Evolutionary conservation across 768 basidiomycete genomes (phyloP), one percentile per base, ranked within the genome.

Genomic region (Leccinum uliginosum): DNA sequence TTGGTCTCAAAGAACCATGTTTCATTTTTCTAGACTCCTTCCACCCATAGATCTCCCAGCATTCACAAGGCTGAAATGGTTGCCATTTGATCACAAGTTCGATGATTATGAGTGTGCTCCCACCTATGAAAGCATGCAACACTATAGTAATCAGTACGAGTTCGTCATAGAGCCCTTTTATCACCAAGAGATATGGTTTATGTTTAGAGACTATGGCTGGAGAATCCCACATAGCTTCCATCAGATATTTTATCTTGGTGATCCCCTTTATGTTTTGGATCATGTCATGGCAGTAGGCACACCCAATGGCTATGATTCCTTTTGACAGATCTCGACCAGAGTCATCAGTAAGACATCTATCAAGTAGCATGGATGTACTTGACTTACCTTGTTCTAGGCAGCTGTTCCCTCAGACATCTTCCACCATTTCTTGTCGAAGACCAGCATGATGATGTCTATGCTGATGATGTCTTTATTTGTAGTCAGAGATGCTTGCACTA

Each of bases 161-260:
- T 12, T 61, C 2, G 11, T 54, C 1, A 45, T 47, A 12, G 44
- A 56, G 4, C 44, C 51, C 9, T 59, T 55, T 19, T 58, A 53
- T 19, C 14, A 2, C 2, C 51, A 43, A 9, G 53, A 21, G 2
- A 3, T 30, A 2, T 63, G 59, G 59, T 44, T 29, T 2, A 50
- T 40, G 0, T 62, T 58, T 30, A 7, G 38, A 6, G 55, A 63
- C 14, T 56, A 61, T 56, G 55, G 59, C 0, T 60, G 40, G n/a
- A 14, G 50, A 4, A n/a, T 57, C 4, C 23, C 7, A 0, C 7
- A 6, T 14, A 50, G 32, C 26, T 60, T 57, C 32, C 11, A 7
- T 7, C 56, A 59, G 23, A 60, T 60, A 50, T 62, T 60, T 17
- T 60, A 60, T 32, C 21, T 60, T 17, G 40, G n/a, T 2, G 17